phyloP scores from a whole-genome alignment of 768 basidiomycete genomes.

The Amanita pseudoporphyria region DNA sequence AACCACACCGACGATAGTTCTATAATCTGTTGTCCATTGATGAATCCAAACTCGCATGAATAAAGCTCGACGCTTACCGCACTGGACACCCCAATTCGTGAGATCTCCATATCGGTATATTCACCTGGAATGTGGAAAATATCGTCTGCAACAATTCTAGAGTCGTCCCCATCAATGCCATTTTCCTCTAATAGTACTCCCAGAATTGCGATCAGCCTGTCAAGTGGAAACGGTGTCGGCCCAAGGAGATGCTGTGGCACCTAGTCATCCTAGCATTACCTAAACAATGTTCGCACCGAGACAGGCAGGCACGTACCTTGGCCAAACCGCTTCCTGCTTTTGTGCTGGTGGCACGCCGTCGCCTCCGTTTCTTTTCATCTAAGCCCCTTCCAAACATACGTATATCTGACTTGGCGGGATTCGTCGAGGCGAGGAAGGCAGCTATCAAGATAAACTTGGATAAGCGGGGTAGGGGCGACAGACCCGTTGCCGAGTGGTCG shows the following conservation, averaged over 20 bases:
- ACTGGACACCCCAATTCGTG: constrained; percentile 48
- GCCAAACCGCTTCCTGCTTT: constrained; percentile 32
- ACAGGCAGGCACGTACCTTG: constrained; percentile 25
- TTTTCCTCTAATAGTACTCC: constrained; percentile 72
- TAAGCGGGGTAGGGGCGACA: constrained; percentile 46
- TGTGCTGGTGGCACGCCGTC: constrained; percentile 14
- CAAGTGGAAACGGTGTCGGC: constrained; percentile 69
- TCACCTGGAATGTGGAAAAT: constrained; percentile 55
- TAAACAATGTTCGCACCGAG: not conserved
- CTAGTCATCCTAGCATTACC: constrained; percentile 22
- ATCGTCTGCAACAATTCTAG: constrained; percentile 27
- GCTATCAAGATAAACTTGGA: constrained; percentile 71
- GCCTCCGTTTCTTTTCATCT: constrained; percentile 48
- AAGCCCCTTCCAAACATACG: constrained; percentile 73
- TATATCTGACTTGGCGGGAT: constrained; percentile 71
- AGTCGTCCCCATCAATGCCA: constrained; percentile 29
- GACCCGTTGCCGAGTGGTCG: constrained; percentile 9
- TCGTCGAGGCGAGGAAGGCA: constrained; percentile 75
- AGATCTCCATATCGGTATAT: constrained; percentile 65
- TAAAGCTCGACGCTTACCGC: constrained; percentile 33
- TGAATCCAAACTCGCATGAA: no score
- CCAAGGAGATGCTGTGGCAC: constrained; percentile 73
- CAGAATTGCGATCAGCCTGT: constrained; percentile 71
- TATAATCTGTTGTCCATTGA: constrained; percentile 41
- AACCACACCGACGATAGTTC: constrained; percentile 58